Evolutionary conservation across 2,329 filamentous ascomycete genomes (phyloP).

Genomic region (Verticillium isaacii): DNA sequence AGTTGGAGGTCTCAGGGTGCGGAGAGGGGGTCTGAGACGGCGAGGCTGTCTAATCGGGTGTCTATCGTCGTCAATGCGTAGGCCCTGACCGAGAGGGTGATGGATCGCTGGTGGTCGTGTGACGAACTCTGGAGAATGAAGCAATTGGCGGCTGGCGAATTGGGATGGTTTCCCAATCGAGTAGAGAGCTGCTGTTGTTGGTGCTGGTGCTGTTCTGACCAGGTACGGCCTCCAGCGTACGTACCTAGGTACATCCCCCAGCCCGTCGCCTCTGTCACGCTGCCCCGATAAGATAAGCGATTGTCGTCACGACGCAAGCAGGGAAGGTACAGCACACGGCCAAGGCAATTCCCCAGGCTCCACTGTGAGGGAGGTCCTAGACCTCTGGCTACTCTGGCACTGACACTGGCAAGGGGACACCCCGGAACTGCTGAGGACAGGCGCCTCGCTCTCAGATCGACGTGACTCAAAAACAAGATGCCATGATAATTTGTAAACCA

Average conservation of each 20-base stretch:
- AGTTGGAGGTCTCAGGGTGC: background rate
- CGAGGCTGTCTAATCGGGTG: background rate
- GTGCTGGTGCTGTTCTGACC: background rate
- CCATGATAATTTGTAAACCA: no score
- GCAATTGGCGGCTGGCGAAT: slow-evolving; percentile 8
- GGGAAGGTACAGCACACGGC: no score
- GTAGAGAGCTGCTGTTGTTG: background rate
- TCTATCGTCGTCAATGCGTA: background rate
- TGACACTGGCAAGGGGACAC: no score
- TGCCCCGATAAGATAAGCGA: background rate
- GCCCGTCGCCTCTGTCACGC: background rate
- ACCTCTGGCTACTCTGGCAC: background rate
- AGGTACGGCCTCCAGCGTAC: no score
- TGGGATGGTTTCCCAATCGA: slow-evolving; percentile 1
- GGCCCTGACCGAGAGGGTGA: background rate
- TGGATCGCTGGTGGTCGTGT: background rate
- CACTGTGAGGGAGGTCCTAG: background rate
- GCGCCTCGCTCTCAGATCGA: no score
- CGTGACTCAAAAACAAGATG: no score
- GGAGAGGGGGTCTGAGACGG: background rate
- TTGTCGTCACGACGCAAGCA: background rate
- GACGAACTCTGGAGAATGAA: background rate
- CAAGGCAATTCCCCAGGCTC: background rate
- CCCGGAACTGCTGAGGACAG: no score
- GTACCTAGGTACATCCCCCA: background rate